These are phyloP conservation scores for Phytophthora palmivora DNA, from an alignment of 352 stramenopile genomes.

Conservation along the genomic window DNA sequence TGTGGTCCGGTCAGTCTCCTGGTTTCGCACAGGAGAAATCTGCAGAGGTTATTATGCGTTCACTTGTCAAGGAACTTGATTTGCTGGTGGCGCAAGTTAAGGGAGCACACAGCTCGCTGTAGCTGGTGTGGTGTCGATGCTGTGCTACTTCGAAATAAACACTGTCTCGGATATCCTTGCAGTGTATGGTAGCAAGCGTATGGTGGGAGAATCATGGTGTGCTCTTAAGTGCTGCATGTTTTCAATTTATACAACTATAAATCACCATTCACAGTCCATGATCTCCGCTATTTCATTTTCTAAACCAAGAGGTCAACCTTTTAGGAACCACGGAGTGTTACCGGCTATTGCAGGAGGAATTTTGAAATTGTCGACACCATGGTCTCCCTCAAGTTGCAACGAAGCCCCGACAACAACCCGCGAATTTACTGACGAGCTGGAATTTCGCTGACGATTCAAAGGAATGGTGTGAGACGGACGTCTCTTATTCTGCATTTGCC, in stretches of 20 bases:
- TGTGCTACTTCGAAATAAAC: too few relatives aligned
- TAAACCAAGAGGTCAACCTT: slow-evolving; percentile 2
- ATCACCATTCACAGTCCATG: too few relatives aligned
- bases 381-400: not conserved
- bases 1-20: slow-evolving; percentile 39
- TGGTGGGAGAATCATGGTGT: too few relatives aligned
- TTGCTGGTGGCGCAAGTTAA: not conserved
- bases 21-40: slow-evolving; percentile 31
- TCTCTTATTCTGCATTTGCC: slow-evolving; percentile 1
- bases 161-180: too few relatives aligned
- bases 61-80: slow-evolving; percentile 30
- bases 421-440: not conserved
- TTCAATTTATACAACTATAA: too few relatives aligned
- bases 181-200: too few relatives aligned
- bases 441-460: not conserved
- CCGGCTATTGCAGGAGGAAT: slow-evolving; percentile 1
- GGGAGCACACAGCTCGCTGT: slow-evolving; percentile 5
- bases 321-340: slow-evolving; percentile 25
- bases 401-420: slow-evolving; percentile 28
- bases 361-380: not conserved
- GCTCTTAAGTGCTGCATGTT: too few relatives aligned
- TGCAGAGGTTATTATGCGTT: slow-evolving; percentile 31
- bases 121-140: too few relatives aligned
- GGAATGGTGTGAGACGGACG: not conserved
- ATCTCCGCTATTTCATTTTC: not conserved